Percentiles rank a stretch among this genome's conserved stretches.
Evolutionary conservation across 129 eudicot genomes (phyloP).

Genomic region (Centaurea solstitialis): DNA sequence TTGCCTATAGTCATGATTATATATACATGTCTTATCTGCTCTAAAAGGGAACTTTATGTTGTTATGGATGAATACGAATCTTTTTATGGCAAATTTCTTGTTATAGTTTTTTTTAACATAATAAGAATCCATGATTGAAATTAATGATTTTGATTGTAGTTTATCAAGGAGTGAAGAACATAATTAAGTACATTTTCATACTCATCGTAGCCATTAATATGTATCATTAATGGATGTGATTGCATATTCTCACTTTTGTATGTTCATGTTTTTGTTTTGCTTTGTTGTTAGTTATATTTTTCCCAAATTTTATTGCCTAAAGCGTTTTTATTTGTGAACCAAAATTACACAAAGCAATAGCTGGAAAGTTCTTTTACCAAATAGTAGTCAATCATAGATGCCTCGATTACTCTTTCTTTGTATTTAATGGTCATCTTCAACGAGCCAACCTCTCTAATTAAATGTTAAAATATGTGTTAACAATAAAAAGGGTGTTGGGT

Average conservation of each 20-base stretch:
- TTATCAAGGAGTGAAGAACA: not conserved
- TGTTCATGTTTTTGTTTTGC: not conserved
- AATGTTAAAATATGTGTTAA: not conserved
- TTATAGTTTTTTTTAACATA: too few species aligned
- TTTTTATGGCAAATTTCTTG: not conserved
- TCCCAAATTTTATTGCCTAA: not conserved
- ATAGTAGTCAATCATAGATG: too few species aligned
- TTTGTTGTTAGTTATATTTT: not conserved
- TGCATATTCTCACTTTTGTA: not conserved
- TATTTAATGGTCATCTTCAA: not conserved
- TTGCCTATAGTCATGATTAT: too few species aligned
- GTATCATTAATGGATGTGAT: not conserved
- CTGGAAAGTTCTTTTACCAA: too few species aligned
- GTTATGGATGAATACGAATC: too few species aligned
- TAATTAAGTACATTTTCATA: not conserved
- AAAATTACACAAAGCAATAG: not conserved
- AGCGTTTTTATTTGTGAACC: not conserved
- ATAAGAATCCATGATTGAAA: not conserved
- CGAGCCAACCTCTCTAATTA: not conserved
- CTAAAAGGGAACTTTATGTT: not conserved
- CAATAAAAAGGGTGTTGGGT: not conserved
- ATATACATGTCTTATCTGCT: too few species aligned
- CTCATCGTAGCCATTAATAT: not conserved
- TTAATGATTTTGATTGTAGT: not conserved
- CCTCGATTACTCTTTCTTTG: not conserved